A percentile compares a stretch with the other conserved stretches of the same genome.
Conservation (phyloP, 768 basidiomycete species). For the Mycena leptocephala region DNA sequence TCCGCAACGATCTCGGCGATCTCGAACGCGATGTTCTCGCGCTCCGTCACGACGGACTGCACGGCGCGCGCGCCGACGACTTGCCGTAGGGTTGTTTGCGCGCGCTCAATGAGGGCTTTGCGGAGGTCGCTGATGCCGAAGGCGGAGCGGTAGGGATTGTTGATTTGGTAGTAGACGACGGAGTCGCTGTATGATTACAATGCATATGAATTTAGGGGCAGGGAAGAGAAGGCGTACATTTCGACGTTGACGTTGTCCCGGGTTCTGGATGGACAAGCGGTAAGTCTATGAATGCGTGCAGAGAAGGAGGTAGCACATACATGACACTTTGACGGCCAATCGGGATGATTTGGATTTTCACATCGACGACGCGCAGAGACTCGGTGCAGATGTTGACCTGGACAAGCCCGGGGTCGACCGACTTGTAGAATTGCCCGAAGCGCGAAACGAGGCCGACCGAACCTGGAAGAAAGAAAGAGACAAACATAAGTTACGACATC, state of each 20-base stretch:
- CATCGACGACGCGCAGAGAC: conserved; percentile 87
- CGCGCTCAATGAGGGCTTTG: conserved; percentile 86
- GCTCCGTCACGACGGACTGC: conserved; percentile 97
- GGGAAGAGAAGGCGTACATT: conserved; percentile 69
- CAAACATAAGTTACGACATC: not conserved
- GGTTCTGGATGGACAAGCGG: conserved; percentile 65
- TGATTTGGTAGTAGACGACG: conserved; percentile 94
- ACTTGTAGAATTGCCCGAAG: conserved; percentile 97
- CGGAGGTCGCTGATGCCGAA: conserved; percentile 95
- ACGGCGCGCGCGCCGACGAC: conserved; percentile 96
- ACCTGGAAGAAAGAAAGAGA: conserved; percentile 59
- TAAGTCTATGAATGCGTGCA: not conserved
- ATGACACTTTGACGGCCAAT: conserved; percentile 93
- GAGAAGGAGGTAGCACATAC: conserved; percentile 45
- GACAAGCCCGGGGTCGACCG: conserved; percentile 93
- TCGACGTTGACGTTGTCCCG: conserved; percentile 97
- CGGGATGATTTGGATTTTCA: conserved; percentile 95
- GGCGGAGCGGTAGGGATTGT: conserved; percentile 92
- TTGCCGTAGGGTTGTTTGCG: conserved; percentile 96
- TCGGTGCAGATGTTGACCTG: conserved; percentile 97
- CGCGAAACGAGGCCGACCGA: conserved; percentile 93
- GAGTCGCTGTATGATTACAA: conserved; percentile 78
- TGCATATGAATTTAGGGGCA: not conserved
- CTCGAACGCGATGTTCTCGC: conserved; percentile 96
- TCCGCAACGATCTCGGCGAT: conserved; percentile 97